These are phyloP conservation scores for Talaromyces atroroseus DNA, from an alignment of 2,329 filamentous ascomycete genomes.

Conservation along the genomic window DNA sequence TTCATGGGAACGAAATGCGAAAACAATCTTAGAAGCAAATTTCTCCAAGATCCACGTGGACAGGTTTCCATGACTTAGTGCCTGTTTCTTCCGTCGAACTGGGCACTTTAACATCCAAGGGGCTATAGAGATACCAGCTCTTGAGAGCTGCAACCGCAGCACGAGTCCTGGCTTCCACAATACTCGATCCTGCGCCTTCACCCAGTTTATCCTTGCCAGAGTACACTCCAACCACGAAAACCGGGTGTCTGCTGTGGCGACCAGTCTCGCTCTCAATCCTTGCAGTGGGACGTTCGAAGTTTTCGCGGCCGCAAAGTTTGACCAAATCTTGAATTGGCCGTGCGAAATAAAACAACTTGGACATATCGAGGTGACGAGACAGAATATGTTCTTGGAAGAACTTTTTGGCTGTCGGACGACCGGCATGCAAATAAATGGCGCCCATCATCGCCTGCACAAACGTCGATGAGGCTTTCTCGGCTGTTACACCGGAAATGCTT, in stretches of 20 bases:
- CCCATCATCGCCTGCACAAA: conserved; percentile 83
- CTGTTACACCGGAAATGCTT: conserved; percentile 35
- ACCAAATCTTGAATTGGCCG: conserved; percentile 78
- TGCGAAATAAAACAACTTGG: conserved; percentile 74
- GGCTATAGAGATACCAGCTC: conserved; percentile 94
- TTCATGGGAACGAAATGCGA: conserved; percentile 21
- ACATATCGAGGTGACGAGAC: conserved; percentile 69
- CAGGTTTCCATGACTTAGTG: conserved; percentile 60
- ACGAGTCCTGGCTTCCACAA: conserved; percentile 70
- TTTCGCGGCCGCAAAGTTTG: conserved; percentile 78
- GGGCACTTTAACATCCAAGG: conserved; percentile 60
- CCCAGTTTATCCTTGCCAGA: conserved; percentile 87
- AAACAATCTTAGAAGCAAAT: conserved; percentile 47
- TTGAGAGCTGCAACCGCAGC: conserved; percentile 83
- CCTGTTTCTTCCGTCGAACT: conserved; percentile 62
- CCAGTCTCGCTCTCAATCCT: conserved; percentile 88
- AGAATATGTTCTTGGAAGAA: conserved; percentile 85
- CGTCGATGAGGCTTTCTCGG: conserved; percentile 60
- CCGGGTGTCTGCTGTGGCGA: conserved; percentile 73
- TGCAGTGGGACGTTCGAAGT: conserved; percentile 81
- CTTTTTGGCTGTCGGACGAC: conserved; percentile 67
- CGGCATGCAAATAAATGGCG: conserved; percentile 78
- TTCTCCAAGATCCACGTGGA: conserved; percentile 66
- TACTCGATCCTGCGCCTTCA: conserved; percentile 74
- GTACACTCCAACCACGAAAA: conserved; percentile 91